Base-by-base conservation (phyloP, 73 alveolate species). In the Uronychia setigera region DNA sequence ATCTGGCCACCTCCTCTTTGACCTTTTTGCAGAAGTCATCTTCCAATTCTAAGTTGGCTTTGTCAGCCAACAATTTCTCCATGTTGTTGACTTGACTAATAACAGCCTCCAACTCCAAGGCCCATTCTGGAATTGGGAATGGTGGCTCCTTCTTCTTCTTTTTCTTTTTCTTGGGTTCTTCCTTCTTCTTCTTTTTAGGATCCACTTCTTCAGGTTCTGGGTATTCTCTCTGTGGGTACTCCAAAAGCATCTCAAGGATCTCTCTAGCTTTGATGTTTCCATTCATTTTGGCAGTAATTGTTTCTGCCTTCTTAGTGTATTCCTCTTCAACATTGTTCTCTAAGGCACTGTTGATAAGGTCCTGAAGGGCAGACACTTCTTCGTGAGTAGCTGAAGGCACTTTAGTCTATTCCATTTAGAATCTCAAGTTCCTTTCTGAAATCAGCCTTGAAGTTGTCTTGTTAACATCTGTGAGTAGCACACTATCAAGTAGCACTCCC, bases 71-170 rank as follows among this genome's bases (percentile, higher is more conserved):
- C 57, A 93, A 85, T 60, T 74, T 82, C 74, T 87, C 93, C 92
- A 95, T 81, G 57, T 80, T 81, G 29, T 84, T 85, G 58, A 93
- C 97, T 80, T 92, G 88, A 27, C 77, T 78, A 27, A 76, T 85
- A 29, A 94, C 90, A 1, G 91, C 94, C 76, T 94, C 92, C 28
- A 96, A 92, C 76, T 92, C 98, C 31, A 33, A 86, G 58, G 99
- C 99, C 99, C 99, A 96, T 74, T 96, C 99, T 28, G 99, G 99
- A 33, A 88, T 92, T 31, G 95, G 94, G 89, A 95, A 94, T 60
- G 97, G 97, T 0, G 98, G 97, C 86, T 95, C 98, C 93, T 93
- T 93, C 98, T 96, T 95, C 95, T 93, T 93, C 93, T 90, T 90
- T 91, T 95, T 95, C 86, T 91, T 93, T 79, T 95, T 95, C 84